Base-by-base conservation (phyloP, 176 grass and related monocot species). In the Bonia amplexicaulis region DNA sequence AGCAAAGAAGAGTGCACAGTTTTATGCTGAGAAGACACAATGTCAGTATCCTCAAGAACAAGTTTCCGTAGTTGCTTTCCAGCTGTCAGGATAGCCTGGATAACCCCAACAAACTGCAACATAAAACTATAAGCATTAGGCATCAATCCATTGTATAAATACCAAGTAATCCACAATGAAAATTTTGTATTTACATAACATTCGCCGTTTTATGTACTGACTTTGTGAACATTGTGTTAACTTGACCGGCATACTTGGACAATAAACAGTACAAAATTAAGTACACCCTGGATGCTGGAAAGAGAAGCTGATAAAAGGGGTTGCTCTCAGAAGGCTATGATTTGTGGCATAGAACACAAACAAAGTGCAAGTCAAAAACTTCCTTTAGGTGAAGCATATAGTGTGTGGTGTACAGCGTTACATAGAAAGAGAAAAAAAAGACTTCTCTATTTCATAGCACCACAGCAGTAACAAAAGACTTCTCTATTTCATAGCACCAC, bases 11-110 rank as follows among this genome's bases (percentile, higher is more conserved):
- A 93, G 71, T 76, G 78, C 51, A 92, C 79, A 77, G 61, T 71
- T 80, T 58, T 88, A 64, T 77, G 66, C 39, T 85, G 89, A 68
- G 89, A 87, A 22, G 71, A 85, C 23, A 20, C 44, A 31, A 7
- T 79, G 15, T 25, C 72, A 39, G 82, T 74, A 85, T 91, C 82
- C 6, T 88, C 85, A 61, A 82, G 75, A 76, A 81, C 60, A 95
- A 98, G 83, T 41, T 90, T 92, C 79, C 84, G 89, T 66, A 98
- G 80, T 85, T 93, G 87, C 80, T 93, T 98, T 76, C 87, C 96
- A 80, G 89, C 91, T 68, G 80, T 81, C 57, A 98, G 67, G 42
- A 98, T 89, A 88, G 91, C 84, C 37, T 98, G 91, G 88, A 98
- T 90, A 69, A 92, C 91, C 31, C 89, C 87, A 87, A 92, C 86